Base-by-base conservation (phyloP, 768 basidiomycete species). In the Filobasidium wieringae region DNA sequence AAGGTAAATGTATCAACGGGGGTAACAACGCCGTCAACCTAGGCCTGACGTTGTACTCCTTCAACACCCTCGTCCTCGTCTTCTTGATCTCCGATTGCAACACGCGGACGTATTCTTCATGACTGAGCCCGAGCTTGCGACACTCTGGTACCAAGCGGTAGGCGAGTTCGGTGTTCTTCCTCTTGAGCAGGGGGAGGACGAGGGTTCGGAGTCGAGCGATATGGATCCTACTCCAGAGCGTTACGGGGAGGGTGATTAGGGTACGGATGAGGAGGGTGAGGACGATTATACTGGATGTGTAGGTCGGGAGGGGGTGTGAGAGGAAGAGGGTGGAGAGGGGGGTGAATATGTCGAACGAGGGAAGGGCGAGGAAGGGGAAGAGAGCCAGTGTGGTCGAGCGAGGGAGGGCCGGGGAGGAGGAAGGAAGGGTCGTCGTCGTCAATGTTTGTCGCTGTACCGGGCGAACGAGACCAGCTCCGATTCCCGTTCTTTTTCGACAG, bases 1-100 rank as follows among this genome's bases (percentile, higher is more conserved):
- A 59, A 11, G 75, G 74, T 26, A 75, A 62, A 61, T 75, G 72
- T 32, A 74, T 53, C 9, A 70, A 55, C 1, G 74, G 65, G 0
- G 75, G 75, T 9, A 67, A 36, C 34, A 70, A 51, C 9, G 70
- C 53, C 6, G 74, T 75, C 39, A 40, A 29, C 39, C 49, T 51
- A 19, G 15, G 26, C 15, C 37, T 6, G n/a, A 30, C 41, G 30
- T 19, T 14, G 29, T 27, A 53, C 31, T 47, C 41, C 72, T 70
- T 62, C 32, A 72, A 60, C 45, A 65, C 70, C 52, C 61, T 58
- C 45, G 65, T 55, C 50, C 50, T 51, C n/a, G 32, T 30, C 24
- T 30, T 34, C 43, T 47, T 47, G 11, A 51, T 31, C 30, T 34
- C 32, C 50, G 17, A 14, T 30, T 69, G 58, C 26, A 72, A 57